Conservation (phyloP, 176 grass and related monocot genomes). For the Coix lacrymajobi region DNA sequence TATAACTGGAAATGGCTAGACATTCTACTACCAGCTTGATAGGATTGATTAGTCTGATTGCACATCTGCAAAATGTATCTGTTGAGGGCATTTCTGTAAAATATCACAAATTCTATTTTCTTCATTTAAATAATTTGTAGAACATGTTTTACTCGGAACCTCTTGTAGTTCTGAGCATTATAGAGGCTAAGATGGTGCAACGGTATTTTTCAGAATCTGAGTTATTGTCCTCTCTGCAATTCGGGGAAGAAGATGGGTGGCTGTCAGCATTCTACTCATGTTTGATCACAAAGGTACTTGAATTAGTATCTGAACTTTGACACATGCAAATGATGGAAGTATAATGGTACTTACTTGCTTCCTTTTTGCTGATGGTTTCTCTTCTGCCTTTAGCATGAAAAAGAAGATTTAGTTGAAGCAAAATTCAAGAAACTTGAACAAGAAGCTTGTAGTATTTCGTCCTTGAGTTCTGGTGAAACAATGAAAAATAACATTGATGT, state of each 20-base stretch:
- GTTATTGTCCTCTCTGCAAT: slow-evolving; percentile 77
- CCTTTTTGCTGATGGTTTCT: slow-evolving; percentile 14
- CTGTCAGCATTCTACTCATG: slow-evolving; percentile 82
- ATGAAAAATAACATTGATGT: slow-evolving; percentile 84
- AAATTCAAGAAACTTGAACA: slow-evolving; percentile 93
- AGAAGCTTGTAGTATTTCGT: slow-evolving; percentile 52
- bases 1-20: background rate
- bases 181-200: slow-evolving; percentile 13
- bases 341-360: background rate
- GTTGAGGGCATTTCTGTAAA: background rate
- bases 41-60: background rate
- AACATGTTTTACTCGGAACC: background rate
- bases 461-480: slow-evolving; percentile 56
- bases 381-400: slow-evolving; percentile 69
- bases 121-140: slow-evolving; percentile 10
- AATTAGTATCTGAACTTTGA: background rate
- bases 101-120: background rate
- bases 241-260: slow-evolving; percentile 93
- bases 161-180: slow-evolving; percentile 6
- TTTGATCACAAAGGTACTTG: slow-evolving; percentile 82
- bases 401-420: slow-evolving; percentile 76
- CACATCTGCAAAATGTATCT: background rate
- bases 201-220: slow-evolving; percentile 61
- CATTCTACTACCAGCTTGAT: slow-evolving; percentile 11
- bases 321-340: background rate